These are phyloP conservation scores for Henningerozyma blattae DNA, from an alignment of 805 yeast species.

Conservation along the genomic window DNA sequence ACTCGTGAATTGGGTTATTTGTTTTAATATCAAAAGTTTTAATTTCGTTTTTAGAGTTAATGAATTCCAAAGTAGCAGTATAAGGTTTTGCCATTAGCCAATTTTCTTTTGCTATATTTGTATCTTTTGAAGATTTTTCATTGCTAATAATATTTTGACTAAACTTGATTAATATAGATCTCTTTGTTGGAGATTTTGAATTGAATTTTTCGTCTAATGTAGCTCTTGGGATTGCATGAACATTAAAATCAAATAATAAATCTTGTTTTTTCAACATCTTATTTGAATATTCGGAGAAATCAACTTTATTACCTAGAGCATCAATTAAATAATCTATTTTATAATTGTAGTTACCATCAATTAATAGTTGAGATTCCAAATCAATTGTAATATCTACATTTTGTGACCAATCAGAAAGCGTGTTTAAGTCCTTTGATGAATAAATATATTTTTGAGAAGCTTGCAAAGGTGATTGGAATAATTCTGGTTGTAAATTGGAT, in stretches of 20 bases:
- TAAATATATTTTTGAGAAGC: constrained; percentile 19
- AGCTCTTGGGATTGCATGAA: constrained; percentile 45
- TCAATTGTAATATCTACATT: constrained; percentile 32
- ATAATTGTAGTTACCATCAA: constrained; percentile 44
- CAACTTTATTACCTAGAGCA: constrained; percentile 51
- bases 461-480: constrained; percentile 38
- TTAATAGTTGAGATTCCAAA: constrained; percentile 30
- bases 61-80: constrained; percentile 23
- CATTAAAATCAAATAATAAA: constrained; percentile 34
- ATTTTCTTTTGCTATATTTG: constrained; percentile 7
- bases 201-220: constrained; percentile 32
- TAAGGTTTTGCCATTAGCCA: constrained; percentile 24
- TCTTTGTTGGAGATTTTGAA: constrained; percentile 27
- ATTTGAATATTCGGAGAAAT: constrained; percentile 24
- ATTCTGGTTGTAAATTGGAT: constrained; percentile 38
- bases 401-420: constrained; percentile 33
- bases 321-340: constrained; percentile 47
- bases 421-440: constrained; percentile 24
- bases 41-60: constrained; percentile 17
- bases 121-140: background rate
- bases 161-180: constrained; percentile 24
- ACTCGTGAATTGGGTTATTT: constrained; percentile 20
- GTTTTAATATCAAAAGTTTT: constrained; percentile 15
- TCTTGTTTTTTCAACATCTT: constrained; percentile 18
- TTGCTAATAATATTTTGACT: constrained; percentile 7